Evolutionary conservation across 495 filamentous ascomycete species (phyloP), one percentile per base, ranked within the genome.

Genomic region (Echria macrotheca): DNA sequence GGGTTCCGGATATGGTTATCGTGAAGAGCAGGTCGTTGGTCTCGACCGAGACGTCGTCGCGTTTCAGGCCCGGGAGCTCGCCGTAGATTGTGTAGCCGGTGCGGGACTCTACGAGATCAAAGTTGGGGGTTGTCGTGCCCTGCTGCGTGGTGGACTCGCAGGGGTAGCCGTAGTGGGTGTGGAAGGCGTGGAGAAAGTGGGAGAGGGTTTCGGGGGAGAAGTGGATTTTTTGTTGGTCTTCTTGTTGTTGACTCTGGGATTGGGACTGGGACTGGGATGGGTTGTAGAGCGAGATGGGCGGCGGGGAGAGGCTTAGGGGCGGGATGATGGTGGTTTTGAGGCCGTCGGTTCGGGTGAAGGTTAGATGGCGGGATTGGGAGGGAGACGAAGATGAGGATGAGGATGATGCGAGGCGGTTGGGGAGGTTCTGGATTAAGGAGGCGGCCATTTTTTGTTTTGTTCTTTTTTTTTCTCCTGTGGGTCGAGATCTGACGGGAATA

Each of bases 41-140:
- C 22, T 54, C 51, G 44, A 54, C 39, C 1, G 22, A 17, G 5
- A 54, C 37, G 17, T 49, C 45, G 0, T 26, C 9, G 1, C 24
- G 29, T 12, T 17, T 14, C 4, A 54, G 38, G 0, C 51, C 45
- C 12, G 51, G 45, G 1, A 54, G 40, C 28, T 54, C 51, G 38
- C 45, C 51, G 45, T 54, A 54, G 29, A 54, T 38, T 31, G 45
- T 37, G 31, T 54, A 54, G 23, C 39, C 33, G 4, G 45, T 31
- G 15, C 25, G 26, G 45, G 17, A 37, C 18, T 54, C 51, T 21
- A 31, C 45, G 25, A 54, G 37, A 39, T 54, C 51, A 19, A 54
- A 54, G 33, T 23, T 22, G 21, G 51, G 51, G 24, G 44, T 29
- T 17, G 35, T 22, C 14, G 28, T 36, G 11, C 22, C 35, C 10